phyloP scores from a whole-genome alignment of 1,139 yeast species.

The Saccharomyces hybrid region DNA sequence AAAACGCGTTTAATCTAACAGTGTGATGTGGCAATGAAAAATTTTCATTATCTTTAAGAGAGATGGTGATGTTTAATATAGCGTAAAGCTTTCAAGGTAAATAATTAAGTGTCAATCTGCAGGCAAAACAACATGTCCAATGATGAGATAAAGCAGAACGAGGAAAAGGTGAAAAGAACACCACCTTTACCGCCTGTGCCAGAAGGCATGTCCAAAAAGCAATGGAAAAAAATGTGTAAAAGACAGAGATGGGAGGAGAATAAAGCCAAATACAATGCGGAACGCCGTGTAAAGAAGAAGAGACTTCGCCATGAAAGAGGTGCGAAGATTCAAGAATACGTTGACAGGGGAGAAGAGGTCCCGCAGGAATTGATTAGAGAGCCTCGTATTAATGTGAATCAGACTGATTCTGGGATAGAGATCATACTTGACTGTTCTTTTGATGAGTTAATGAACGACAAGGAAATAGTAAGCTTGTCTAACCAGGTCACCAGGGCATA shows the following conservation, averaged over 20 bases:
- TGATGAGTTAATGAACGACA: conserved; percentile 79
- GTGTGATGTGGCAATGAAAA: conserved; percentile 7
- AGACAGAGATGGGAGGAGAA: conserved; percentile 55
- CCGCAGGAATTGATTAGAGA: conserved; percentile 31
- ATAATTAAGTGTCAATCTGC: background rate
- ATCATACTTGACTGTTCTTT: conserved; percentile 81
- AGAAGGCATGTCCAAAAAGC: conserved; percentile 77
- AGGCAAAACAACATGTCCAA: background rate
- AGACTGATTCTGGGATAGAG: conserved; percentile 41
- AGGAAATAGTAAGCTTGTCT: conserved; percentile 69
- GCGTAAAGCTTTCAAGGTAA: background rate
- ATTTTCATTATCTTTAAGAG: background rate
- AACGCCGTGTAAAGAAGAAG: conserved; percentile 49
- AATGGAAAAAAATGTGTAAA: conserved; percentile 68
- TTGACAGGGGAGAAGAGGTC: conserved; percentile 34
- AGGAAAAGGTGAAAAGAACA: conserved; percentile 7
- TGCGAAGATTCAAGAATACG: conserved; percentile 31
- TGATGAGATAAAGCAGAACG: conserved; percentile 3
- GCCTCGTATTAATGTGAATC: conserved; percentile 36
- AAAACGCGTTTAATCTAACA: background rate
- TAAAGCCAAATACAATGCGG: conserved; percentile 49
- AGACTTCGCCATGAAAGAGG: conserved; percentile 33
- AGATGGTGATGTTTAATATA: background rate
- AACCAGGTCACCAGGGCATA: conserved; percentile 79
- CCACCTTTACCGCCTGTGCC: conserved; percentile 41